These are phyloP conservation scores for Pestalotiopsis sp. DNA, from an alignment of 2,329 filamentous ascomycete genomes.

Conservation along the genomic window DNA sequence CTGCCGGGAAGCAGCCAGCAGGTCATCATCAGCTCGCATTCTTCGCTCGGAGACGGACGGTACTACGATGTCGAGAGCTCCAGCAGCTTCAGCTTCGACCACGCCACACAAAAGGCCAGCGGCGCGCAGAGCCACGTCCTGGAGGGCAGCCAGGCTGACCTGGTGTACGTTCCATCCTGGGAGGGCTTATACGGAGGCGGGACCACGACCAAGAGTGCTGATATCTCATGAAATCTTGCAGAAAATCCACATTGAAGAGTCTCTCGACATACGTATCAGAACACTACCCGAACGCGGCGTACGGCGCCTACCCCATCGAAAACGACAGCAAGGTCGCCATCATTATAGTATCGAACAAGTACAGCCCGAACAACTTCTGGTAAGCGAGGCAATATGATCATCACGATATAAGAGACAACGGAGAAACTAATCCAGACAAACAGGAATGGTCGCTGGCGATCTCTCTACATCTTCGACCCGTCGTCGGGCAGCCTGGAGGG, in stretches of 20 bases:
- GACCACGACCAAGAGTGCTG: conserved; percentile 1
- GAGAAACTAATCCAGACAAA: conserved; percentile 5
- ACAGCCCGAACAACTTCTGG: conserved; percentile 98
- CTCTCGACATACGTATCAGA: conserved; percentile 77
- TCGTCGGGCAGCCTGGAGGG: conserved; percentile 71
- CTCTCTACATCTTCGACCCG: conserved; percentile 78
- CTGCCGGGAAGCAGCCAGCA: conserved; percentile 82
- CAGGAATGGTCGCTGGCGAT: conserved; percentile 96
- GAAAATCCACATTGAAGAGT: conserved; percentile 81
- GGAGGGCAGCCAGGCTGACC: conserved; percentile 74
- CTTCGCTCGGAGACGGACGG: conserved; percentile 74
- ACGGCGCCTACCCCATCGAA: conserved; percentile 81
- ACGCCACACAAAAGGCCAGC: conserved; percentile 83
- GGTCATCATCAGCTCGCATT: conserved; percentile 86
- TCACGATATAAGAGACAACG: neutral
- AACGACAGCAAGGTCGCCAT: conserved; percentile 77
- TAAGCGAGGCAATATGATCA: conserved; percentile 36
- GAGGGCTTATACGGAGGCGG: neutral
- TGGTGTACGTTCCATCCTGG: conserved; percentile 65
- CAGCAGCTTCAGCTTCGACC: conserved; percentile 87
- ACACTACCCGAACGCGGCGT: conserved; percentile 82
- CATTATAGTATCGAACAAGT: conserved; percentile 91
- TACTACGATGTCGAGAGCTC: conserved; percentile 92
- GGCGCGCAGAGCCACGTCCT: conserved; percentile 76
- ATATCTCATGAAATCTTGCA: conserved; percentile 34